These are phyloP conservation scores for Erigeron canadensis DNA, from an alignment of 129 eudicot species.

Conservation along the genomic window DNA sequence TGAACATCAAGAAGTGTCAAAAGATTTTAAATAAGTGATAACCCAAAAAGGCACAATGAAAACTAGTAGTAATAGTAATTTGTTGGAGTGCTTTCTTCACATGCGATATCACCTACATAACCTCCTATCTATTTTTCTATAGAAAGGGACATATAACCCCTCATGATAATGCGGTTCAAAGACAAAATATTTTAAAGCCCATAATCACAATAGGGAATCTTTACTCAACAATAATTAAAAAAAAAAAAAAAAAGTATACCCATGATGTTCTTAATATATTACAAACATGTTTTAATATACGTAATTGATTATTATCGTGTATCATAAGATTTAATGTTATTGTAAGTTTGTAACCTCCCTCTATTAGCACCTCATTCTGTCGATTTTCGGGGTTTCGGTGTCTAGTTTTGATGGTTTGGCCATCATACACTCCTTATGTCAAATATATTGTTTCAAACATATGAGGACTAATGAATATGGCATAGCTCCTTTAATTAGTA, in stretches of 20 bases:
- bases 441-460: no score
- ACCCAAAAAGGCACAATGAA: not conserved
- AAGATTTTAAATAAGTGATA: not conserved
- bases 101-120: constrained; percentile 9
- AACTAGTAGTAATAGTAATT: not conserved
- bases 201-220: not conserved
- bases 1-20: not conserved
- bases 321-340: not conserved
- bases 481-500: no score
- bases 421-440: no score
- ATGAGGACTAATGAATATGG: no score
- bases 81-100: constrained; percentile 10
- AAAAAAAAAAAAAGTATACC: no score
- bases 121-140: not conserved
- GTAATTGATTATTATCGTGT: not conserved
- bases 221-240: not conserved
- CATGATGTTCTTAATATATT: not conserved
- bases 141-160: constrained; percentile 9
- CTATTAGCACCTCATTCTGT: no score
- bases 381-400: no score
- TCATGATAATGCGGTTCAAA: constrained; percentile 7
- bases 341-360: not conserved
- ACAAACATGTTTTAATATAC: not conserved
- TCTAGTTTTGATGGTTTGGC: no score
- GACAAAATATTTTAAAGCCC: not conserved